Base-by-base conservation (phyloP, 306 rosid species). In the Aeschynomene evenia region DNA sequence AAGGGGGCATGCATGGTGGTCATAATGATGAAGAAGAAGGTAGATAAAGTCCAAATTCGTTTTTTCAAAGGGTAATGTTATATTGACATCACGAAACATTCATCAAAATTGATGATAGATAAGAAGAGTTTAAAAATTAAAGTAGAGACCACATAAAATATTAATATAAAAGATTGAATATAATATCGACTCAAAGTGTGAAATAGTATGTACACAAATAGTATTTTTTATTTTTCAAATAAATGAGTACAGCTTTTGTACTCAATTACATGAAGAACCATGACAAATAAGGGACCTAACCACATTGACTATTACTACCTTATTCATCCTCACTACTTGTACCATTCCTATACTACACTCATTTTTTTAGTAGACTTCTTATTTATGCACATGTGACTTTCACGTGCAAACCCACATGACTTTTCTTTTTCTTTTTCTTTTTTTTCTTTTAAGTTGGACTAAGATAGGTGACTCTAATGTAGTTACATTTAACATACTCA, bases 161-260 rank as follows among this genome's bases (percentile, higher is more conserved):
- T n/a, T n/a, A n/a, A n/a, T n/a, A n/a, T n/a, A n/a, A n/a, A n/a
- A n/a, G n/a, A n/a, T n/a, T n/a, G n/a, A n/a, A n/a, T n/a, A n/a
- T n/a, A n/a, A n/a, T n/a, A n/a, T n/a, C n/a, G n/a, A n/a, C n/a
- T n/a, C n/a, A n/a, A n/a, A n/a, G n/a, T n/a, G n/a, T n/a, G n/a
- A n/a, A n/a, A n/a, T n/a, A n/a, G n/a, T n/a, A n/a, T n/a, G n/a
- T n/a, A n/a, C n/a, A n/a, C n/a, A n/a, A n/a, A n/a, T n/a, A n/a
- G n/a, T n/a, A n/a, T n/a, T n/a, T n/a, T n/a, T 85, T 86, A 78
- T 89, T 88, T 87, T 91, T 88, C 80, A 85, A 86, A 87, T 84
- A 66, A 84, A 89, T 84, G 88, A 82, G 85, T 72, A 81, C 76
- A 77, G 86, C 72, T 83, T 76, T 71, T 80, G 83, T 82, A 87